A percentile compares a stretch with the other conserved stretches of the same genome.
phyloP scores from a whole-genome alignment of 1,284 basidiomycete genomes.

The Schizophyllum amplum region DNA sequence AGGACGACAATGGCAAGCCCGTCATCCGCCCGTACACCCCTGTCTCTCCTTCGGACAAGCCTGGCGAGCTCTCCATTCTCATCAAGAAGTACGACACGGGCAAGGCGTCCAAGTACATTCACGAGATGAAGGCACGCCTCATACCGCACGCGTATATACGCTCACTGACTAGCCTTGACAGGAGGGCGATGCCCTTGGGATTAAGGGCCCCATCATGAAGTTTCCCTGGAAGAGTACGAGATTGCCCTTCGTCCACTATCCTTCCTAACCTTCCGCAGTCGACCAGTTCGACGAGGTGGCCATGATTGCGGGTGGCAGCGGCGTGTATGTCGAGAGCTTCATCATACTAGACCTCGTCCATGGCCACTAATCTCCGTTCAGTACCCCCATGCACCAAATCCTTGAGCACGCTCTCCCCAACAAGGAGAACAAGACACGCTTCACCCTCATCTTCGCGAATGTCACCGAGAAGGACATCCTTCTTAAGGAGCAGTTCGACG shows the following conservation, averaged over 20 bases:
- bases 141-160: not conserved
- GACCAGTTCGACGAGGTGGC: constrained; percentile 85
- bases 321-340: constrained; percentile 48
- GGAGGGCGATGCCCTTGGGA: constrained; percentile 74
- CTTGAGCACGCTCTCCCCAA: constrained; percentile 67
- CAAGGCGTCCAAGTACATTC: constrained; percentile 74
- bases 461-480: constrained; percentile 89
- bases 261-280: constrained; percentile 28
- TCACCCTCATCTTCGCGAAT: constrained; percentile 89
- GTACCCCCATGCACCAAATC: constrained; percentile 73
- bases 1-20: constrained; percentile 81
- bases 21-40: constrained; percentile 87
- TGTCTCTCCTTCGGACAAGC: constrained; percentile 62
- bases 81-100: constrained; percentile 84
- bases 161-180: constrained; percentile 31
- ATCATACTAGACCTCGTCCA: constrained; percentile 11
- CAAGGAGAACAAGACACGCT: constrained; percentile 86
- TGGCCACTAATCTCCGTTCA: constrained; percentile 19
- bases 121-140: constrained; percentile 34
- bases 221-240: constrained; percentile 67
- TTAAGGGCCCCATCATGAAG: constrained; percentile 90
- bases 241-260: not conserved
- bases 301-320: constrained; percentile 85
- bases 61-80: constrained; percentile 75
- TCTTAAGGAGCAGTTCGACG: constrained; percentile 76